Evolutionary conservation across 306 rosid genomes (phyloP), one percentile per base, ranked within the genome.

Genomic region (Sophora flavescens): DNA sequence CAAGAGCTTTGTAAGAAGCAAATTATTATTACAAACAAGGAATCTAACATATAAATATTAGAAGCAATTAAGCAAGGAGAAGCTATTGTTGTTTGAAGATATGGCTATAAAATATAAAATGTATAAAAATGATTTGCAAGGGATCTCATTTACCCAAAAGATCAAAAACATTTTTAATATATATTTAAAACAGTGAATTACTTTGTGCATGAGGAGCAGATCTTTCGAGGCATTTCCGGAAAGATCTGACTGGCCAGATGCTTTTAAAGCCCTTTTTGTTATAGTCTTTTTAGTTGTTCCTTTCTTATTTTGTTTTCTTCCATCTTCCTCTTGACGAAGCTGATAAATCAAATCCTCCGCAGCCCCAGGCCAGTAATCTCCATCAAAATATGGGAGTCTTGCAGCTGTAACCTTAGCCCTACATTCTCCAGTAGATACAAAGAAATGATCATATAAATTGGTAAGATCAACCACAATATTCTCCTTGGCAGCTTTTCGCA

Each of bases 291-390:
- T 96, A 11, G 86, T 91, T 56, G 93, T 80, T 74, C 99, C 98
- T 68, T 92, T 96, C 82, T 92, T 92, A 80, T 92, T 96, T 82
- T 85, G 97, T 84, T 89, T 96, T 80, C 91, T 91, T 28, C 98
- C 98, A 76, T 96, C 98, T 83, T 96, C 99, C 76, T 96, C 99
- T 86, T 95, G 99, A 30, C 90, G 89, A 77, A 96, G 88, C 83
- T 91, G 98, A 88, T 91, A 87, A 86, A 96, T 96, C 76, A 96
- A 83, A 87, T 96, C 98, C 89, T 96, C 98, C 0, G 99, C 99
- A 72, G 99, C 98, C 75, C 99, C 98, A 28, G 99, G 98, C 99
- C 98, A 96, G 80, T 96, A 96, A 68, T 96, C 99, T 69, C 99
- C 99, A 77, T 96, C 99, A 84, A 96, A 96, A 84, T 96, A 96